These are phyloP conservation scores for Ceratocystis smalleyi DNA, from an alignment of 2,329 filamentous ascomycete species.

Conservation along the genomic window DNA sequence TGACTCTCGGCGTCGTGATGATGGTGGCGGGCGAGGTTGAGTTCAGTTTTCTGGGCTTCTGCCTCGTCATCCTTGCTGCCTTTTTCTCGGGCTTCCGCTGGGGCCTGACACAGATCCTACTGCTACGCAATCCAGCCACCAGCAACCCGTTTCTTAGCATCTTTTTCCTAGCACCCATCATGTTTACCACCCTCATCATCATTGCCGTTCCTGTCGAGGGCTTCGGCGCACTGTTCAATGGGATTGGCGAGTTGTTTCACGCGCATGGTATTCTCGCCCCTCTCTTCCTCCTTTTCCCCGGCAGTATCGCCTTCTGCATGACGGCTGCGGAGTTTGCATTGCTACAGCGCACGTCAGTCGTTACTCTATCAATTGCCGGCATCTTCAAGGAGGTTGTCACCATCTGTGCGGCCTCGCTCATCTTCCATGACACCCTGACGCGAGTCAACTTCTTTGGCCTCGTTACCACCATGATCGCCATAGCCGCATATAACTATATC, in stretches of 20 bases:
- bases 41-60: constrained; percentile 73
- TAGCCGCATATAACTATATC: constrained; percentile 82
- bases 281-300: constrained; percentile 72
- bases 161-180: constrained; percentile 92
- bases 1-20: constrained; percentile 89
- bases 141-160: constrained; percentile 94
- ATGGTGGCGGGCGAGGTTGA: constrained; percentile 95
- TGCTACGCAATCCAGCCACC: constrained; percentile 85
- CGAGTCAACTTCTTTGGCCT: constrained; percentile 76
- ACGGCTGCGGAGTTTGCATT: constrained; percentile 91
- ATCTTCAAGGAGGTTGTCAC: constrained; percentile 99
- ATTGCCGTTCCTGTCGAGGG: constrained; percentile 83
- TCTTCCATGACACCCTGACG: constrained; percentile 81
- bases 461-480: constrained; percentile 74
- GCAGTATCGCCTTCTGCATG: constrained; percentile 87
- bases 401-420: constrained; percentile 70
- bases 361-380: constrained; percentile 88
- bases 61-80: constrained; percentile 81
- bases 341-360: constrained; percentile 84
- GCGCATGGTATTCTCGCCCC: constrained; percentile 57
- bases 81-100: constrained; percentile 96
- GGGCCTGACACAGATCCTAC: constrained; percentile 93
- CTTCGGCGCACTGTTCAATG: constrained; percentile 48
- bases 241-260: constrained; percentile 46
- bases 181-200: constrained; percentile 69